Conservation (phyloP, 805 yeast genomes). For the Saturnispora hagleri region DNA sequence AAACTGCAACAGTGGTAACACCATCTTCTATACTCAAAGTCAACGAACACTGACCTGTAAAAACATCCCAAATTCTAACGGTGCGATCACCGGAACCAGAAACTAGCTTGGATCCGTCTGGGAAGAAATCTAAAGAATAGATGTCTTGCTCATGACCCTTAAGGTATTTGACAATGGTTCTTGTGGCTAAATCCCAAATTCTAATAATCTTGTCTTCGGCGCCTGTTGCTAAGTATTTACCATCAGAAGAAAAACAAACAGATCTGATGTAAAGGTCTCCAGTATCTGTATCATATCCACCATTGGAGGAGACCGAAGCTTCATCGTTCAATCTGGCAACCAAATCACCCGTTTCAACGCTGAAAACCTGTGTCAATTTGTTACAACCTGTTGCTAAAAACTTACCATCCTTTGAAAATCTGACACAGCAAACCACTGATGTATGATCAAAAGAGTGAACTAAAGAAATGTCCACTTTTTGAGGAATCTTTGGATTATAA, state of each 20-base stretch:
- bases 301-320: conserved; percentile 36
- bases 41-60: conserved; percentile 79
- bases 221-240: conserved; percentile 87
- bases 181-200: conserved; percentile 88
- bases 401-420: conserved; percentile 86
- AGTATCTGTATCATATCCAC: conserved; percentile 47
- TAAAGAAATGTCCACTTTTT: conserved; percentile 71
- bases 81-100: conserved; percentile 96
- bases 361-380: conserved; percentile 88
- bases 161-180: conserved; percentile 76
- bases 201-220: conserved; percentile 86
- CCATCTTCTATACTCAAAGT: conserved; percentile 94
- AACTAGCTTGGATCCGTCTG: conserved; percentile 86
- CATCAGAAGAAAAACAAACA: conserved; percentile 94
- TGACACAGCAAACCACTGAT: conserved; percentile 93
- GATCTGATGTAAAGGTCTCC: conserved; percentile 90
- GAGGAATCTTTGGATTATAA: conserved; percentile 80
- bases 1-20: conserved; percentile 94
- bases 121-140: conserved; percentile 89
- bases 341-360: conserved; percentile 84
- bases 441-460: conserved; percentile 87
- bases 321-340: conserved; percentile 85
- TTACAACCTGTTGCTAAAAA: conserved; percentile 95
- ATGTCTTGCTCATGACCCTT: conserved; percentile 97
- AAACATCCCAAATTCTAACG: conserved; percentile 92